A percentile compares a stretch with the other conserved stretches of the same genome.
Conservation (phyloP, 345 rosid species). For the Salix brachista region DNA sequence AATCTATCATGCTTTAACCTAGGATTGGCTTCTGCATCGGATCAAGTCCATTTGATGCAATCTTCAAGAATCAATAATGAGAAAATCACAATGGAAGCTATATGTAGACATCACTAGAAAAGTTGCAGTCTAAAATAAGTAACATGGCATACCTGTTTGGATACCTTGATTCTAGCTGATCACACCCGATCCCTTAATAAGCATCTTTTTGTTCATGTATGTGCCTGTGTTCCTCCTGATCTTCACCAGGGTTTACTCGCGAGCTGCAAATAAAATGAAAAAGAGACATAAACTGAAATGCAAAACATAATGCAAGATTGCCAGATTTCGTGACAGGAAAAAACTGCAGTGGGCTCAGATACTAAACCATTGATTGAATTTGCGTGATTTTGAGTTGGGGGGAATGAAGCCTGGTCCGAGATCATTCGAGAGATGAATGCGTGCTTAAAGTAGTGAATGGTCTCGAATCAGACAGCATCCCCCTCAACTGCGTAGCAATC, state of each 20-base stretch:
- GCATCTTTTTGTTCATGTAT: not conserved
- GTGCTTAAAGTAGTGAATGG: constrained; percentile 27
- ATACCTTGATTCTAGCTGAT: not conserved
- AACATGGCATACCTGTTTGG: not conserved
- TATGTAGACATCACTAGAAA: not conserved
- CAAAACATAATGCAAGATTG: not conserved
- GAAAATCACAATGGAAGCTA: not conserved
- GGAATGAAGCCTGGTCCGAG: constrained; percentile 73
- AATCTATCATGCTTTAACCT: not conserved
- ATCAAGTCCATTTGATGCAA: not conserved
- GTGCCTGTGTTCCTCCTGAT: not conserved
- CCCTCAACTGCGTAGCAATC: constrained; percentile 37
- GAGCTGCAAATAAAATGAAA: constrained; percentile 1
- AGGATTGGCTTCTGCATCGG: not conserved
- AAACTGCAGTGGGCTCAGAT: not conserved
- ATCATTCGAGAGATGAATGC: constrained; percentile 26
- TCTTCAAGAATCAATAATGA: not conserved
- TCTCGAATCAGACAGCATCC: constrained; percentile 67
- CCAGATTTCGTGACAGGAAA: not conserved
- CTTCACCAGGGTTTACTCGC: not conserved
- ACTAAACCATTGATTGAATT: not conserved
- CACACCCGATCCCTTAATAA: not conserved
- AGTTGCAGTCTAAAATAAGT: not conserved
- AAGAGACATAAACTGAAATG: not conserved
- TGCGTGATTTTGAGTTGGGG: constrained; percentile 26